Evolutionary conservation across 2,329 filamentous ascomycete species (phyloP), one percentile per base, ranked within the genome.

Genomic region (Botrytis deweyae): DNA sequence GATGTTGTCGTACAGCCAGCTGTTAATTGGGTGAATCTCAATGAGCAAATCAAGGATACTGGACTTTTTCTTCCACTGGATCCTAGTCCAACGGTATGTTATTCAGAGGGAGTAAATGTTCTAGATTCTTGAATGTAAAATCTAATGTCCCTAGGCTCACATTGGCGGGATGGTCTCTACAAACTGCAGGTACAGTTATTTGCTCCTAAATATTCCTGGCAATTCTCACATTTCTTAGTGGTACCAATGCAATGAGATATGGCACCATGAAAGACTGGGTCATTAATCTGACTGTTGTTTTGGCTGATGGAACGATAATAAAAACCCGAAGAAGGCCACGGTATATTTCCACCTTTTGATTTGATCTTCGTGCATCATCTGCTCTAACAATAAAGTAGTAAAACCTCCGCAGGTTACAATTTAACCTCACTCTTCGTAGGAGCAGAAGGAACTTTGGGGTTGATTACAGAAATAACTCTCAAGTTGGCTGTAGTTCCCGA

Each of bases 241-340:
- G 93, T 2, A 95, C 93, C 0, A 95, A 94, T 79, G 92, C 92
- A 4, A 91, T 93, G 64, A 87, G 90, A 76, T 95, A 95, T 78
- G 93, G 93, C 12, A 95, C 93, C 0, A 95, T 95, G 93, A 93
- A 93, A 80, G 93, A 95, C 78, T 95, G 92, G 92, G 92, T 95
- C 42, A 88, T 95, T 78, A 94, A 94, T 78, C 81, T 95, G 75
- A 95, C 93, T 0, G 91, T 95, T 0, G 93, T 95, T 1, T 86
- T 95, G 44, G 90, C 93, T 10, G 92, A 95, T 78, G 93, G 93
- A 2, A 91, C 88, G 0, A 83, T 95, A 25, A 92, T 95, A 83
- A 95, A 94, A 84, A 95, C 93, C 0, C 86, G 91, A 70, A 86
- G 88, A 70, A 85, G 93, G 36, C 93, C 93, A 25, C 86, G 92